Percentiles rank a stretch among this genome's conserved stretches.
These are phyloP conservation scores for Sorghum bicolor DNA, from an alignment of 176 grass and related monocot genomes.

Conservation along the genomic window DNA sequence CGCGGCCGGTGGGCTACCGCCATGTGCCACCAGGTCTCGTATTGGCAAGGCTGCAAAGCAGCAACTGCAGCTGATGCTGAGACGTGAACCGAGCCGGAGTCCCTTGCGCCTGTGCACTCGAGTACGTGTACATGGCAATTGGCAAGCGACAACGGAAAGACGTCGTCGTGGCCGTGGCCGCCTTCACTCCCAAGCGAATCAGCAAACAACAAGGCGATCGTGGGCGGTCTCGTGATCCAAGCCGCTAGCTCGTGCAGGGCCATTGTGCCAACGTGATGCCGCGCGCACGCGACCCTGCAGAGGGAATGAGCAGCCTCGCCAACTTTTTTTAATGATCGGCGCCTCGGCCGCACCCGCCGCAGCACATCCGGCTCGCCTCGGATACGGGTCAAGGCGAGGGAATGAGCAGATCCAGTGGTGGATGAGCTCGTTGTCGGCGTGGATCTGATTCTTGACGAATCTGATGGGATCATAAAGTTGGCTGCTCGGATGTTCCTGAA, in stretches of 20 bases:
- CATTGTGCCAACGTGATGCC: background rate
- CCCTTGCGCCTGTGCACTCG: background rate
- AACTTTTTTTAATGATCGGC: background rate
- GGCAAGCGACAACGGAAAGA: background rate
- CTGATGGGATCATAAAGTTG: background rate
- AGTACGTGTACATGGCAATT: background rate
- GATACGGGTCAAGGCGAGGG: background rate
- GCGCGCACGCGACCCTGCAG: background rate
- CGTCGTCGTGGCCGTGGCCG: background rate
- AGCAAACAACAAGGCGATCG: no score
- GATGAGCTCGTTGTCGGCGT: background rate
- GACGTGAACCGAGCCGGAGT: background rate
- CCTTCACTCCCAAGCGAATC: background rate
- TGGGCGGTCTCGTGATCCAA: conserved; percentile 4
- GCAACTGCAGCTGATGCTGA: conserved; percentile 17
- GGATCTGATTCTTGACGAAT: conserved; percentile 25
- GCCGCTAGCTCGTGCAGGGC: background rate
- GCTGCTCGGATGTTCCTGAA: background rate
- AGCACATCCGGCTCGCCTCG: conserved; percentile 17
- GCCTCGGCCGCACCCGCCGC: background rate
- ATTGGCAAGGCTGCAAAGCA: background rate
- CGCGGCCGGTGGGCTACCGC: background rate
- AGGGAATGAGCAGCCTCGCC: background rate
- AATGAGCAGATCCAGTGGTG: conserved; percentile 17
- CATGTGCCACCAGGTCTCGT: conserved; percentile 1